Conservation (phyloP, 306 rosid genomes). For the Cicer chorassanicum region DNA sequence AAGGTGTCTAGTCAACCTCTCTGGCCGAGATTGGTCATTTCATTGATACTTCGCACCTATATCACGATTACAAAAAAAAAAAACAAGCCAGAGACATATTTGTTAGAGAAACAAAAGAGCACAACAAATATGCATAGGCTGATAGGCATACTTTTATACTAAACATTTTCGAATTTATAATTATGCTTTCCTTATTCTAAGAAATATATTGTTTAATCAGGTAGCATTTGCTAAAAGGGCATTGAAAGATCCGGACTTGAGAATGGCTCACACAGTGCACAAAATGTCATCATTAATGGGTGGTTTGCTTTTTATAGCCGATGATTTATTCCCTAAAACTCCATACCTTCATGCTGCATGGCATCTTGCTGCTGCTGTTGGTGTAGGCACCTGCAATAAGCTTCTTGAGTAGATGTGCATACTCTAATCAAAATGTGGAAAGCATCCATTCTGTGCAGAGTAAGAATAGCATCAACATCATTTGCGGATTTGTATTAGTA, state of each 20-base stretch:
- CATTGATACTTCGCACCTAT: background rate
- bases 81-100: background rate
- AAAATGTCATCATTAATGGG: constrained; percentile 84
- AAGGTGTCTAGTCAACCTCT: background rate
- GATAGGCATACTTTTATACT: background rate
- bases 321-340: constrained; percentile 76
- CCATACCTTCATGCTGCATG: constrained; percentile 97
- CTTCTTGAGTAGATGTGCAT: constrained; percentile 71
- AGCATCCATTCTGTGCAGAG: constrained; percentile 27
- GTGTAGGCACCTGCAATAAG: constrained; percentile 90
- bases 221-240: constrained; percentile 92
- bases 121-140: background rate
- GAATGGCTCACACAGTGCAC: constrained; percentile 77
- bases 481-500: constrained; percentile 36
- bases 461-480: constrained; percentile 38
- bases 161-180: background rate
- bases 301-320: constrained; percentile 81
- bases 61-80: background rate
- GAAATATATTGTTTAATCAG: constrained; percentile 50
- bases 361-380: constrained; percentile 99
- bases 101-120: background rate
- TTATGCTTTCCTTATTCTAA: constrained; percentile 6
- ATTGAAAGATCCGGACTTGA: constrained; percentile 81
- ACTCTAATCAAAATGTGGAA: constrained; percentile 35
- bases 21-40: background rate